Conservation (phyloP, 371 early-diverging fungal species). For the Coemansia sp. region DNA sequence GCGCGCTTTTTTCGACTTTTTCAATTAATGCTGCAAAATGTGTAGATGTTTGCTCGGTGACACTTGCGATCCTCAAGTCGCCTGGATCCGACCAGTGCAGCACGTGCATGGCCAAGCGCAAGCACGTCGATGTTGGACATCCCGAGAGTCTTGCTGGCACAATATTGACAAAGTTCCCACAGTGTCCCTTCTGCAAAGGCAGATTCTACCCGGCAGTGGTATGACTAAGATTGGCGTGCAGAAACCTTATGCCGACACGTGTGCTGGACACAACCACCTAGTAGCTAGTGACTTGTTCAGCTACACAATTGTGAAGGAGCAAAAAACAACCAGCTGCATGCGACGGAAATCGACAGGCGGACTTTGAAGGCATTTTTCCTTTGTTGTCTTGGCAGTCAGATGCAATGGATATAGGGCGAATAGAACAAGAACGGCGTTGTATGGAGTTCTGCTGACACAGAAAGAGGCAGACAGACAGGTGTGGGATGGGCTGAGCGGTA, state of each 20-base stretch:
- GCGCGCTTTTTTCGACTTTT: not conserved
- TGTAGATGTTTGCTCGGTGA: constrained; percentile 41
- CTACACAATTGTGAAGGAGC: not conserved
- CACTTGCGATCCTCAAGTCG: constrained; percentile 24
- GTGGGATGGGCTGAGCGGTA: not conserved
- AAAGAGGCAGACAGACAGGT: not conserved
- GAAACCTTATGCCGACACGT: too few relatives aligned
- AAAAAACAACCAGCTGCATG: not conserved
- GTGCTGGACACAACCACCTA: too few relatives aligned
- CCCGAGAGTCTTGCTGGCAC: constrained; percentile 2
- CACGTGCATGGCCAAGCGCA: constrained; percentile 37
- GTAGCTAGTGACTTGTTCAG: not conserved
- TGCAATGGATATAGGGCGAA: not conserved
- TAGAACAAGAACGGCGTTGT: not conserved
- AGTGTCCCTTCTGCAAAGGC: constrained; percentile 38
- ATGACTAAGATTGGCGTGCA: constrained; percentile 9
- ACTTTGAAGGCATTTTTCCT: not conserved
- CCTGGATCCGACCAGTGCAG: constrained; percentile 40
- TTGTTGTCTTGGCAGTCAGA: not conserved
- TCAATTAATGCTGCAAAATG: not conserved
- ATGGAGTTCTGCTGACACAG: not conserved
- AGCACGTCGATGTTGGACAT: not conserved
- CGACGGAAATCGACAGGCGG: not conserved
- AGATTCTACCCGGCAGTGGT: constrained; percentile 29
- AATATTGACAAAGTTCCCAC: constrained; percentile 14